A percentile compares a stretch with the other conserved stretches of the same genome.
These are phyloP conservation scores for Botrytis aclada DNA, from an alignment of 2,329 filamentous ascomycete species.

Conservation along the genomic window DNA sequence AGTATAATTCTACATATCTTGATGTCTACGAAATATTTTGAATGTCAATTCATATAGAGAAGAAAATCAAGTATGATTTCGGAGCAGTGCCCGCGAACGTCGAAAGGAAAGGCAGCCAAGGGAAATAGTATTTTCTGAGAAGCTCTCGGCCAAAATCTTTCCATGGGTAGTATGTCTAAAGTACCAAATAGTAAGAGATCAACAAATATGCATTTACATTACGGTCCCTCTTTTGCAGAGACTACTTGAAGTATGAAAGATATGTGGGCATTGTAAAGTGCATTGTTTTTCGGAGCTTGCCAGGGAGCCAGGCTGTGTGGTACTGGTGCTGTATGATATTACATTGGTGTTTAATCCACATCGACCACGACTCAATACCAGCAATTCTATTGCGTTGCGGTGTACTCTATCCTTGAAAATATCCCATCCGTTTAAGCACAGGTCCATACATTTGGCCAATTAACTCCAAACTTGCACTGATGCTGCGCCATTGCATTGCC, in stretches of 20 bases:
- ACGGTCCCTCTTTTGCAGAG: neutral
- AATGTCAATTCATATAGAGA: neutral
- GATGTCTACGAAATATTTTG: neutral
- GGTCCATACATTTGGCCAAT: neutral
- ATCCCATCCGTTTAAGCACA: fast-evolving
- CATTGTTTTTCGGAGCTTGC: too few relatives aligned
- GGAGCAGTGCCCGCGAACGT: neutral
- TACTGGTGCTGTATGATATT: too few relatives aligned
- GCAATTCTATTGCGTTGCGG: too few relatives aligned
- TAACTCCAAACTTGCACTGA: neutral
- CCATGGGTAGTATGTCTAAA: neutral
- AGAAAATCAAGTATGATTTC: neutral
- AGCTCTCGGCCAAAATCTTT: neutral
- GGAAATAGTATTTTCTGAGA: neutral
- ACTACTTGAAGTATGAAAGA: too few relatives aligned
- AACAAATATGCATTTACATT: neutral
- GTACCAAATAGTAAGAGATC: neutral
- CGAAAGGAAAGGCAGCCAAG: neutral
- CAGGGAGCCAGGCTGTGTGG: too few relatives aligned
- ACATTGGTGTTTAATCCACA: too few relatives aligned
- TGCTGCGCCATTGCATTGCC: fast-evolving
- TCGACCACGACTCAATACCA: too few relatives aligned
- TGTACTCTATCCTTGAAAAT: too few relatives aligned
- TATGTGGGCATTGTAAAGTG: too few relatives aligned
- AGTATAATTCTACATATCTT: neutral